These are phyloP conservation scores for Boletellus deceptivus DNA, from an alignment of 1,284 basidiomycete genomes.

Conservation along the genomic window DNA sequence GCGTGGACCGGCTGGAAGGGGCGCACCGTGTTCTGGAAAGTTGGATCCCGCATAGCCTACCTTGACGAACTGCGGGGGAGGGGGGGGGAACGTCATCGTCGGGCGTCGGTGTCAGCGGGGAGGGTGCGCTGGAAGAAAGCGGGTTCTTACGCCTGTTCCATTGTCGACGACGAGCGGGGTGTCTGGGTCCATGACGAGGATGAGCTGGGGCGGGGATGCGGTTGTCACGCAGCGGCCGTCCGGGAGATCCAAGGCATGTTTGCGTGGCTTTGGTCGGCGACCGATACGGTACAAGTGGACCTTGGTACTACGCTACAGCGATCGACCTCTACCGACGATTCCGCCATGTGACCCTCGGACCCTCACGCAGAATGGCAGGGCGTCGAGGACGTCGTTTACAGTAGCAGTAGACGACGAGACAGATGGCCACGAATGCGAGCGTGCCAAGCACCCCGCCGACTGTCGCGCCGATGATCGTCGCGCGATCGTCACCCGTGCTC, in stretches of 20 bases:
- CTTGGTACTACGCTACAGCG: too few species aligned
- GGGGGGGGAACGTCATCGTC: constrained; percentile 13
- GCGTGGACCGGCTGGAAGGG: background rate
- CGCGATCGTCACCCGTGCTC: constrained; percentile 1
- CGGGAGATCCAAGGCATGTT: constrained; percentile 7
- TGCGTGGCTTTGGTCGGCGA: constrained; percentile 14
- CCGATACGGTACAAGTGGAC: too few species aligned
- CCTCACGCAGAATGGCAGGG: background rate
- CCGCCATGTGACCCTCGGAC: background rate
- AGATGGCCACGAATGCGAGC: constrained; percentile 10
- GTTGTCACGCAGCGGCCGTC: background rate
- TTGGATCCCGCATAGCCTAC: constrained; percentile 98
- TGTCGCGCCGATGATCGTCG: constrained; percentile 13
- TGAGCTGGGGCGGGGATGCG: background rate
- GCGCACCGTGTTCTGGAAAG: constrained; percentile 93
- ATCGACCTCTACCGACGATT: background rate
- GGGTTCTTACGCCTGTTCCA: constrained; percentile 86
- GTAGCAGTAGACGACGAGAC: constrained; percentile 6
- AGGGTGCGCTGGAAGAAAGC: constrained; percentile 2
- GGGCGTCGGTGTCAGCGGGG: constrained; percentile 1
- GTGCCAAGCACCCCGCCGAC: constrained; percentile 13
- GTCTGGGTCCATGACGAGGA: constrained; percentile 54
- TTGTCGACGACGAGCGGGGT: constrained; percentile 93
- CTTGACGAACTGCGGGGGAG: constrained; percentile 82
- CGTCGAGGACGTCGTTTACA: background rate